These are phyloP conservation scores for Apophysomyces ossiformis DNA, from an alignment of 371 early-diverging fungal genomes.

Conservation along the genomic window DNA sequence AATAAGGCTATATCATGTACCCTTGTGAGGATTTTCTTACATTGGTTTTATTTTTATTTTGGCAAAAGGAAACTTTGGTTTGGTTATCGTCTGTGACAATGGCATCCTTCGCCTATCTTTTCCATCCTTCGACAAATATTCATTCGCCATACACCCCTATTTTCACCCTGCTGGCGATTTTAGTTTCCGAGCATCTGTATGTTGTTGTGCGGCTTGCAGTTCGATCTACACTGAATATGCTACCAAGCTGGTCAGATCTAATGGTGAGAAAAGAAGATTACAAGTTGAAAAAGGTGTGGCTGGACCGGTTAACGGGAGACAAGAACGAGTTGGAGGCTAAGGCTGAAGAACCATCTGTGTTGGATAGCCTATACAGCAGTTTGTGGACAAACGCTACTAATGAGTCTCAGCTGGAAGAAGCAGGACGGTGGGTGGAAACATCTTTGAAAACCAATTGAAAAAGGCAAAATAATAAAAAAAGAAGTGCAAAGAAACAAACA, in stretches of 20 bases:
- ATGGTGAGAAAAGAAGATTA: conserved; percentile 45
- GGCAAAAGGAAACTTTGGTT: conserved; percentile 39
- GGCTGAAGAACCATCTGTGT: neutral
- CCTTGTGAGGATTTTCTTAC: neutral
- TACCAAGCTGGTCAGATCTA: conserved; percentile 46
- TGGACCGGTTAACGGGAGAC: conserved; percentile 28
- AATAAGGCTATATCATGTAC: neutral
- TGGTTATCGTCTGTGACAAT: conserved; percentile 83
- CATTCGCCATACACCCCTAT: conserved; percentile 50
- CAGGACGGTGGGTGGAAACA: neutral
- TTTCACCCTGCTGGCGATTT: conserved; percentile 42
- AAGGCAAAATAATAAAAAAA: neutral
- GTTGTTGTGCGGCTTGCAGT: conserved; percentile 34
- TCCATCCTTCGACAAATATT: conserved; percentile 55
- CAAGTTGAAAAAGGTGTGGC: conserved; percentile 44
- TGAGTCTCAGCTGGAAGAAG: neutral
- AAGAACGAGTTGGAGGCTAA: neutral
- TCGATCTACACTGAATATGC: conserved; percentile 27
- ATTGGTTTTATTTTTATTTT: neutral
- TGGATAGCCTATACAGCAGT: neutral
- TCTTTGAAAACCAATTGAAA: neutral
- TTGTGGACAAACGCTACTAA: neutral
- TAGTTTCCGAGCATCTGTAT: conserved; percentile 53
- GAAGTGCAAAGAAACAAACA: neutral
- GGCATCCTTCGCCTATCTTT: conserved; percentile 75